These are phyloP conservation scores for Nannochloropsis gaditana DNA, from an alignment of 108 stramenopile species.

Conservation along the genomic window DNA sequence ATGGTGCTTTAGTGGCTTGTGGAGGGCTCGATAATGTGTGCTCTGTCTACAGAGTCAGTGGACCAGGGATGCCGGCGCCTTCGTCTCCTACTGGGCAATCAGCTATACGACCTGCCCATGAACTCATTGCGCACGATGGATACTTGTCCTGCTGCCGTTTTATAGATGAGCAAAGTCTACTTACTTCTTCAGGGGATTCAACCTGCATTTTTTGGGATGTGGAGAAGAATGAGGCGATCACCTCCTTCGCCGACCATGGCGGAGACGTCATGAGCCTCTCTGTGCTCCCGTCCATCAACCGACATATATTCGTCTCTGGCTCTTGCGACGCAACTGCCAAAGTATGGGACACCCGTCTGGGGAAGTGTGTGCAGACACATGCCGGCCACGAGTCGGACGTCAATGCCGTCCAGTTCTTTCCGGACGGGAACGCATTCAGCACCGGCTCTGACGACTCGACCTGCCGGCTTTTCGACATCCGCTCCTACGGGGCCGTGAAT, in stretches of 20 bases:
- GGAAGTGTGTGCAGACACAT: conserved; percentile 73
- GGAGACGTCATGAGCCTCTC: conserved; percentile 88
- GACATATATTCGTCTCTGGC: conserved; percentile 81
- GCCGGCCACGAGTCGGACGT: conserved; percentile 91
- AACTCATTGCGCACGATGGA: conserved; percentile 97
- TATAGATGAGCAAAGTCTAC: conserved; percentile 61
- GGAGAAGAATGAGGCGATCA: conserved; percentile 56
- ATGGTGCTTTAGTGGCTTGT: conserved; percentile 83
- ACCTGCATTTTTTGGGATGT: conserved; percentile 96
- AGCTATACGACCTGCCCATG: conserved; percentile 64
- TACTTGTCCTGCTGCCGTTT: conserved; percentile 96
- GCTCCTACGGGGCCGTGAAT: conserved; percentile 77
- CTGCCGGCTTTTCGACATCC: conserved; percentile 87
- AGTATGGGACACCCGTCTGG: conserved; percentile 89
- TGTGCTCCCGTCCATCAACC: conserved; percentile 66
- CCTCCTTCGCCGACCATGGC: conserved; percentile 82
- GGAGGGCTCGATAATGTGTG: conserved; percentile 99
- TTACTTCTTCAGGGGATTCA: conserved; percentile 91
- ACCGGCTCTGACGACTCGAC: conserved; percentile 92
- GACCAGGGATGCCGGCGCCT: background rate
- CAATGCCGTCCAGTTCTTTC: conserved; percentile 91
- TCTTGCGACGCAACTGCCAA: conserved; percentile 90
- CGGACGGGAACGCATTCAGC: conserved; percentile 77
- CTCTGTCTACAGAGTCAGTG: conserved; percentile 80
- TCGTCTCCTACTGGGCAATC: conserved; percentile 41